These are phyloP conservation scores for Heteromeles arbutifolia DNA, from an alignment of 306 rosid genomes.

Conservation along the genomic window DNA sequence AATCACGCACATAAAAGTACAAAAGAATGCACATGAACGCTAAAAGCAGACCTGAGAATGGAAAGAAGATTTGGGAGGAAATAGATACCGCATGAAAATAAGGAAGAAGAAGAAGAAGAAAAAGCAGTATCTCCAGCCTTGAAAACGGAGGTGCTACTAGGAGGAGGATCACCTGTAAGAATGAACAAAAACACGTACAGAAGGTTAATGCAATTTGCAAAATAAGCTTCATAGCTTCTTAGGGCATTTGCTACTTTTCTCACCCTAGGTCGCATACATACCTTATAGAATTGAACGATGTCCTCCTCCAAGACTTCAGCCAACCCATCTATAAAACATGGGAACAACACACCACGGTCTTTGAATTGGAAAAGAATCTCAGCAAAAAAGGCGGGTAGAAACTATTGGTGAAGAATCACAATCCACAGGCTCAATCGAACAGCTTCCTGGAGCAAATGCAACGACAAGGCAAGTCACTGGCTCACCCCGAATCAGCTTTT, in stretches of 20 bases:
- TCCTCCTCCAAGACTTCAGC: not conserved
- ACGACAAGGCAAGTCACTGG: slow-evolving; percentile 10
- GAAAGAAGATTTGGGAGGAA: not conserved
- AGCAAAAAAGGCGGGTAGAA: not conserved
- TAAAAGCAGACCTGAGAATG: not conserved
- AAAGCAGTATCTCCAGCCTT: slow-evolving; percentile 26
- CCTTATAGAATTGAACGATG: slow-evolving; percentile 5
- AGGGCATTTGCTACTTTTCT: not conserved
- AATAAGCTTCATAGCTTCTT: not conserved
- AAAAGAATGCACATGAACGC: not conserved
- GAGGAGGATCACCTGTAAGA: slow-evolving; percentile 36
- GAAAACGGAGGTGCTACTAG: slow-evolving; percentile 40
- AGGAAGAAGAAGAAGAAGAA: not conserved
- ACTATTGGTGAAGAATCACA: slow-evolving; percentile 4
- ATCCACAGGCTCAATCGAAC: slow-evolving; percentile 7
- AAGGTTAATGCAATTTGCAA: not conserved
- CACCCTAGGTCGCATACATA: not conserved
- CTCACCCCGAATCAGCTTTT: slow-evolving; percentile 39
- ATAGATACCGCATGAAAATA: slow-evolving; percentile 12
- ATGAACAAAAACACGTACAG: not conserved
- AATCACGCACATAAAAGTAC: not conserved
- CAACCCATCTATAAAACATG: not conserved
- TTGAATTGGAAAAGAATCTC: slow-evolving; percentile 4
- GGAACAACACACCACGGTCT: not conserved
- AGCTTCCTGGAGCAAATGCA: slow-evolving; percentile 3